A percentile compares a stretch with the other conserved stretches of the same genome.
Conservation (phyloP, 1,284 basidiomycete species). For the Abortiporus biennis region DNA sequence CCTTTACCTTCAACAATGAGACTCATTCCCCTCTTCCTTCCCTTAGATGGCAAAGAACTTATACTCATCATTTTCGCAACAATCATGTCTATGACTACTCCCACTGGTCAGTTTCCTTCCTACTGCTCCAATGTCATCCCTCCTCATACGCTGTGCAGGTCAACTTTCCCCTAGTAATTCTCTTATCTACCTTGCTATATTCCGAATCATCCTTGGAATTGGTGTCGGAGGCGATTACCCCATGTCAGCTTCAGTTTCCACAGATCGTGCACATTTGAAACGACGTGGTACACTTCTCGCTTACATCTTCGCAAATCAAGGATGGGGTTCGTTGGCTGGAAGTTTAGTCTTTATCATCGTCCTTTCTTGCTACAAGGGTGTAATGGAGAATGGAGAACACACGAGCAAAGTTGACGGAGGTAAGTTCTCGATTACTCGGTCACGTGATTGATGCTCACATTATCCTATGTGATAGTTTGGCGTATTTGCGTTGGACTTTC, state of each 20-base stretch:
- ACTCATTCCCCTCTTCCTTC: neutral
- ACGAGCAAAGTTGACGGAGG: conserved; percentile 64
- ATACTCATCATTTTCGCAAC: conserved; percentile 75
- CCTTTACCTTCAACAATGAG: too few species aligned
- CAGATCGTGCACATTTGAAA: conserved; percentile 63
- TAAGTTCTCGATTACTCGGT: conserved; percentile 20
- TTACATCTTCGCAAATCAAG: conserved; percentile 74
- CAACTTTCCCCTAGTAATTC: conserved; percentile 36
- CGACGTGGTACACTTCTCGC: conserved; percentile 71
- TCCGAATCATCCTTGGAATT: conserved; percentile 67
- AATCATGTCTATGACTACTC: conserved; percentile 48
- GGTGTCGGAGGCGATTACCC: conserved; percentile 85
- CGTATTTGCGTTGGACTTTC: conserved; percentile 45
- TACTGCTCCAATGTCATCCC: neutral
- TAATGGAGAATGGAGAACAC: conserved; percentile 55
- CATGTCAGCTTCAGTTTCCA: conserved; percentile 66
- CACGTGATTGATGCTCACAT: neutral
- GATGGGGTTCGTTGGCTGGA: conserved; percentile 69
- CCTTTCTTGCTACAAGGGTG: conserved; percentile 59
- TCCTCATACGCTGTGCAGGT: conserved; percentile 17
- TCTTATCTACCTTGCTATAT: conserved; percentile 58
- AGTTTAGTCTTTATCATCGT: conserved; percentile 65
- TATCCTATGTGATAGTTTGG: conserved; percentile 32
- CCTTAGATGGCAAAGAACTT: conserved; percentile 66
- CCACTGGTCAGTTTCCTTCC: conserved; percentile 30